Evolutionary conservation across 768 basidiomycete species (phyloP), one percentile per base, ranked within the genome.

Genomic region (Hygrophoropsis aurantiaca): DNA sequence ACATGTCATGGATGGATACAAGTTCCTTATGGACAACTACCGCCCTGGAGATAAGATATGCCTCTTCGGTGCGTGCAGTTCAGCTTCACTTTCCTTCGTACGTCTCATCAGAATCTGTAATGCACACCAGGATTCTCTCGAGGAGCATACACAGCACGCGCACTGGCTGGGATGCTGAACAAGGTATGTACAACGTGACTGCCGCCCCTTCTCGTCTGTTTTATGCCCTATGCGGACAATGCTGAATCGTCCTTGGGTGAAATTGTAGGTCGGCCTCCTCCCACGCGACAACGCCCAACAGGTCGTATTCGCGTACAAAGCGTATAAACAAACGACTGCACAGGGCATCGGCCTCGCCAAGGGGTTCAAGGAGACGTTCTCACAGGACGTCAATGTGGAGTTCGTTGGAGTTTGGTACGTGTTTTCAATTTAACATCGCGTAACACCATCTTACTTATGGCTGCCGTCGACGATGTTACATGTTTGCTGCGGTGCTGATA

Each of bases 1-100:
- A 1, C 87, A 90, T 64, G 83, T 90, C 19, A 78, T 82, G 66
- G 83, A 78, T 8, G 90, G 90, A 1, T 92, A 91, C 64, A 71
- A 68, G 51, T 91, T 84, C 62, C 66, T 91, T 43, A 90, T 91
- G 89, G 75, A 85, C 51, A 90, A 85, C 56, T 89, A 85, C 59
- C 71, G 68, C n/a, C 55, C 66, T 0, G 90, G 88, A 1, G 87
- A 89, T 60, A 87, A 75, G 61, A 78, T 90, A 25, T 88, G 82
- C 57, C 63, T 90, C 18, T 88, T 89, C 47, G 87, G 85, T 82
- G 46, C n/a, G n/a, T n/a, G n/a, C n/a, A 20, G 69, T 30, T 32
- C 27, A 8, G 6, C 8, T 27, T 24, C 18, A 35, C 10, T 5
- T 2, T 19, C 18, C 4, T 15, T 2, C 24, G 6, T 30, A 30